Conservation (phyloP, 208 protist species). For the Tetramitus jugosus region DNA sequence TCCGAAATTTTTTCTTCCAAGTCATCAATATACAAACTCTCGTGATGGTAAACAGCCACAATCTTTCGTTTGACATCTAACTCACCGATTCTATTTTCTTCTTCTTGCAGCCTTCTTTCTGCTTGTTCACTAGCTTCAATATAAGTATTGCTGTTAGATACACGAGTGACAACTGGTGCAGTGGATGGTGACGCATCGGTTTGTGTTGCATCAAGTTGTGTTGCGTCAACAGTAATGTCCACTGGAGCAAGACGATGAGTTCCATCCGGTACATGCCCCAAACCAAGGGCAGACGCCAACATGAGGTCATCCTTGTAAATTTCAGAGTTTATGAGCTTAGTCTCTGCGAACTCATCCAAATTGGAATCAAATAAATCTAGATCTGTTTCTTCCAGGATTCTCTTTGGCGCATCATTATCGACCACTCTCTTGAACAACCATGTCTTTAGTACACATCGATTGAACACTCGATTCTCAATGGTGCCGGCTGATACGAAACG, state of each 20-base stretch:
- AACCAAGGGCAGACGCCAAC: background rate
- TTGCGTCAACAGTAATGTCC: background rate
- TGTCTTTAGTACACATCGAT: slow-evolving; percentile 61
- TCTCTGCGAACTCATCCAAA: background rate
- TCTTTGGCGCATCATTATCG: slow-evolving; percentile 56
- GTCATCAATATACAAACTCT: background rate
- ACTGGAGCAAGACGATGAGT: background rate
- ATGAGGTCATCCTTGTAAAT: background rate
- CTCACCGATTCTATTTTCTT: background rate
- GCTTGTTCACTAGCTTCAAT: too few species aligned
- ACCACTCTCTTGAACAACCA: slow-evolving; percentile 72
- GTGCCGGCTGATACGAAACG: slow-evolving; percentile 74
- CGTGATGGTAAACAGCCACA: background rate
- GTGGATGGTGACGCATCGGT: too few species aligned
- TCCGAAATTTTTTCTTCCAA: background rate
- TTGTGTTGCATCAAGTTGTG: background rate
- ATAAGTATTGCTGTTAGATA: too few species aligned
- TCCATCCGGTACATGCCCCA: background rate
- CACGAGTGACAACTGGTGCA: too few species aligned
- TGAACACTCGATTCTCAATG: slow-evolving; percentile 78
- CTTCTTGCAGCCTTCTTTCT: background rate
- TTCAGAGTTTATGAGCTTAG: background rate
- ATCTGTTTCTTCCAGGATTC: slow-evolving; percentile 12
- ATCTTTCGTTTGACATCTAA: background rate
- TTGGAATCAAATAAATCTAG: background rate